Base-by-base conservation (phyloP, 495 filamentous ascomycete species). In the Tuber magnatum region DNA sequence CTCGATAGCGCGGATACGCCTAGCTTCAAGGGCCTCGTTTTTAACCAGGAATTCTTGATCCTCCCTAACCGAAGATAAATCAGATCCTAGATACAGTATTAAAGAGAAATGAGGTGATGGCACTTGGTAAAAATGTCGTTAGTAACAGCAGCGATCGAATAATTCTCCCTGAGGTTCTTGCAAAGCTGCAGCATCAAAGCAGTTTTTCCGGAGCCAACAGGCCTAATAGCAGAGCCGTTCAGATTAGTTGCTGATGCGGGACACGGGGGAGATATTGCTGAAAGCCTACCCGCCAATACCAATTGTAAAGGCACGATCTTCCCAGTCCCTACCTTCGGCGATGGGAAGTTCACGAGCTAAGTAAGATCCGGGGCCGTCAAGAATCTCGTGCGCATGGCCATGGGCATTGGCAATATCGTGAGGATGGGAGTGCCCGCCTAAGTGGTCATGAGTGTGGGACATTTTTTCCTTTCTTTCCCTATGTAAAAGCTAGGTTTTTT, bases 91-190 rank as follows among this genome's bases (percentile, higher is more conserved):
- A 20, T 65, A 35, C n/a, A 65, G 56, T 35, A 38, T 74, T 28
- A 14, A 39, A 38, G 24, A 38, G 70, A n/a, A 39, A 28, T 42
- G 43, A 4, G 20, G 22, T 73, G 46, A 61, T 14, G 51, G n/a
- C 82, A 88, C 86, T 88, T 86, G 40, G 95, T 98, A 88, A 99
- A 99, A 87, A 98, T 98, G 86, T 99, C 95, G 86, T 99, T 99
- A 42, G 95, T 99, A 4, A 99, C 94, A 56, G 94, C 95, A 6
- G 95, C 95, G 79, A 99, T 91, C 81, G 90, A 93, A 86, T 93
- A 92, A 40, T 87, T 82, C 70, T 89, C 85, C 44, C 95, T 90
- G 3, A 99, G 89, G 42, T 90, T 90, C 43, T 87, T 90, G 84
- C 93, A 97, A 78, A 97, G 89, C 41, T 92, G 89, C 14, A 97